Conservation (phyloP, 2,329 filamentous ascomycete species). For the Torrubiella hemipterigena region DNA sequence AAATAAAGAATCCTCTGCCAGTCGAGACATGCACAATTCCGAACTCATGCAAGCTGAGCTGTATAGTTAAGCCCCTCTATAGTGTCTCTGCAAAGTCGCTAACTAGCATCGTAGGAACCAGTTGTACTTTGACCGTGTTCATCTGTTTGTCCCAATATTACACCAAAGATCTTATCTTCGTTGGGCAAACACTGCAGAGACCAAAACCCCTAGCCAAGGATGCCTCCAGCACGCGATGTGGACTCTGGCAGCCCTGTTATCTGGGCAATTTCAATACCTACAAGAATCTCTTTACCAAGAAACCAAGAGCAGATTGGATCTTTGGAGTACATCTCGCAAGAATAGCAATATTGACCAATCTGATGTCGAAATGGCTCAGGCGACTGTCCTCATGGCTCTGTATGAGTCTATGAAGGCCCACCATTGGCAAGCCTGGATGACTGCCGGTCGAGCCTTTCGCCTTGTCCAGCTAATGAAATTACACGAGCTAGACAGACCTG, state of each 20-base stretch:
- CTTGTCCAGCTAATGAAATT: conserved; percentile 22
- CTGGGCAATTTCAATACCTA: conserved; percentile 15
- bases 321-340: conserved; percentile 3
- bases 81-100: background rate
- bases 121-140: conserved; percentile 10
- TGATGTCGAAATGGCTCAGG: conserved; percentile 20
- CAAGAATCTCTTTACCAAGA: conserved; percentile 6
- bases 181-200: conserved; percentile 3
- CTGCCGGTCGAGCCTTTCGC: conserved; percentile 21
- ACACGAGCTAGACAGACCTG: conserved; percentile 18
- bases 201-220: conserved; percentile 2
- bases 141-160: conserved; percentile 9
- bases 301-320: conserved; percentile 6
- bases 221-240: conserved; percentile 24
- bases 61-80: conserved; percentile 1
- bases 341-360: background rate
- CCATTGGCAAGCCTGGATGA: conserved; percentile 22
- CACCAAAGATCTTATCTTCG: conserved; percentile 8
- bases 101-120: conserved; percentile 7
- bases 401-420: conserved; percentile 23
- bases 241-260: conserved; percentile 19
- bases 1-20: background rate
- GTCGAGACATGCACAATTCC: background rate
- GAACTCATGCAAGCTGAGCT: conserved; percentile 6
- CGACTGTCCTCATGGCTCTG: conserved; percentile 21